Conservation (phyloP, 1,284 basidiomycete species). For the Trichosporon faecale region DNA sequence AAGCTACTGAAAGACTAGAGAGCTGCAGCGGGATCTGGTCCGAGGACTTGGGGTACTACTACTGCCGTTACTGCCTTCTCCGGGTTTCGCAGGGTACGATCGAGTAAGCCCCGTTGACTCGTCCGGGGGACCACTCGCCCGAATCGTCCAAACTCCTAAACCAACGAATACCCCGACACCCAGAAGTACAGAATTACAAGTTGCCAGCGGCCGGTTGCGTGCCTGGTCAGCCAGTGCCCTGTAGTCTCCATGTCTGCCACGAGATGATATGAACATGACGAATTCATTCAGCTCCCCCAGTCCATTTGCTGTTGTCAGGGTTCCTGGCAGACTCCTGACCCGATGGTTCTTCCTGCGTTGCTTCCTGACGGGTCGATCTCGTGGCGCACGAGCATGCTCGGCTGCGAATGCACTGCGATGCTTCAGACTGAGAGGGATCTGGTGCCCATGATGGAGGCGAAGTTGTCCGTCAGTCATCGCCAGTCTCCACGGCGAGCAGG, state of each 20-base stretch:
- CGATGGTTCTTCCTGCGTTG: background rate
- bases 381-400: too few relatives aligned
- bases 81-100: background rate
- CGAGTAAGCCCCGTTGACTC: background rate
- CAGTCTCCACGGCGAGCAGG: too few relatives aligned
- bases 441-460: too few relatives aligned
- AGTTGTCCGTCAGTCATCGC: too few relatives aligned
- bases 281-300: background rate
- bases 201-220: background rate
- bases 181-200: too few relatives aligned
- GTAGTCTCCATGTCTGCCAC: background rate
- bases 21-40: background rate
- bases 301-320: background rate
- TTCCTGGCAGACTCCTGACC: background rate
- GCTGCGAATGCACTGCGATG: background rate
- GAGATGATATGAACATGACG: background rate
- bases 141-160: too few relatives aligned
- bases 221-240: background rate
- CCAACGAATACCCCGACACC: background rate
- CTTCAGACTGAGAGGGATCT: too few relatives aligned
- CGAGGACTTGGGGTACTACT: background rate
- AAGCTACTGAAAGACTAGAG: background rate
- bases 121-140: background rate
- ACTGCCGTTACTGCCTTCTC: background rate
- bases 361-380: background rate